Evolutionary conservation across 441 rosid species (phyloP).

Genomic region (Codiaeum variegatum): DNA sequence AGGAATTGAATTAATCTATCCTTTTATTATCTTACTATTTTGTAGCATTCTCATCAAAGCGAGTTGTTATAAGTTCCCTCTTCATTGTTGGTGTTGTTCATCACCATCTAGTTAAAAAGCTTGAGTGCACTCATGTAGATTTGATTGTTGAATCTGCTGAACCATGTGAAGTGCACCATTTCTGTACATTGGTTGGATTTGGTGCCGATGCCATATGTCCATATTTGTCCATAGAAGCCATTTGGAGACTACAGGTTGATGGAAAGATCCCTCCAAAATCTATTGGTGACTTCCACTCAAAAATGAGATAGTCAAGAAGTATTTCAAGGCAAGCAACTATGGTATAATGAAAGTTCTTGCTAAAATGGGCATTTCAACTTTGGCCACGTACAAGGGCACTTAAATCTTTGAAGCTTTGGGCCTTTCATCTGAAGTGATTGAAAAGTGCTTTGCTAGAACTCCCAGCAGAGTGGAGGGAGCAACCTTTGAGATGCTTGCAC

Average conservation of each 20-base stretch:
- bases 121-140: constrained; percentile 86
- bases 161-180: constrained; percentile 99
- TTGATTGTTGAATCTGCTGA: constrained; percentile 95
- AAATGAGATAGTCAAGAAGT: constrained; percentile 86
- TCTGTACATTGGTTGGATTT: constrained; percentile 93
- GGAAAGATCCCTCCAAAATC: constrained; percentile 94
- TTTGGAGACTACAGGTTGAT: constrained; percentile 93
- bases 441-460: constrained; percentile 97
- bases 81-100: constrained; percentile 99
- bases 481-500: constrained; percentile 97
- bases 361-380: constrained; percentile 98
- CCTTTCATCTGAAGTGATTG: constrained; percentile 91
- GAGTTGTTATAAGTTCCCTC: constrained; percentile 94
- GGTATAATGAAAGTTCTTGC: constrained; percentile 99
- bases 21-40: constrained; percentile 2
- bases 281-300: constrained; percentile 76
- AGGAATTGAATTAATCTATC: constrained; percentile 3
- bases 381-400: constrained; percentile 99
- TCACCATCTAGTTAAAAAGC: constrained; percentile 87
- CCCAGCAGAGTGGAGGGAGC: constrained; percentile 99
- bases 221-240: constrained; percentile 80
- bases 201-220: constrained; percentile 99
- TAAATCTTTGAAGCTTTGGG: constrained; percentile 99
- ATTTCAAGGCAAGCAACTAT: constrained; percentile 96
- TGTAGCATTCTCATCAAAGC: constrained; percentile 77